Evolutionary conservation across 768 basidiomycete species (phyloP).

Genomic region (Tulasnella sp.): DNA sequence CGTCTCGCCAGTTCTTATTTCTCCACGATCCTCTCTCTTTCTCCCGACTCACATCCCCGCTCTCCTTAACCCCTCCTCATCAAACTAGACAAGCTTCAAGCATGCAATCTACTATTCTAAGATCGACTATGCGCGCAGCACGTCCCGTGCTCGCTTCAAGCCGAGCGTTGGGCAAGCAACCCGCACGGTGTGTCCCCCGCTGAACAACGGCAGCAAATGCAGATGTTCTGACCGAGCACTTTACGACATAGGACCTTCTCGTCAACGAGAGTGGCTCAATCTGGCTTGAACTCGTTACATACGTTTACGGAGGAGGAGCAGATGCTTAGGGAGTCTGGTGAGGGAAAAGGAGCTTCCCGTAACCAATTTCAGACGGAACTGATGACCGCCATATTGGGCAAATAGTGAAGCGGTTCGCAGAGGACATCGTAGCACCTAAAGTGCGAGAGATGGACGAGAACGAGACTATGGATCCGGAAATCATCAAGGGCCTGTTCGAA

Average conservation of each 20-base stretch:
- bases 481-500: conserved; percentile 90
- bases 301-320: conserved; percentile 92
- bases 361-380: background rate
- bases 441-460: conserved; percentile 98
- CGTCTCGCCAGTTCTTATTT: background rate
- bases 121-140: conserved; percentile 24
- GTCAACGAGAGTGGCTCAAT: conserved; percentile 19
- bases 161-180: conserved; percentile 13
- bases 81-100: background rate
- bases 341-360: conserved; percentile 38
- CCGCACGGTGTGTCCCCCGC: too few species aligned
- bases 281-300: conserved; percentile 58
- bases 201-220: background rate
- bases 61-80: background rate
- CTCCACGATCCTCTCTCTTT: background rate
- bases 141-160: conserved; percentile 9
- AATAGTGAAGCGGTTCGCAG: conserved; percentile 84
- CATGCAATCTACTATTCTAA: conserved; percentile 15
- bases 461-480: conserved; percentile 85
- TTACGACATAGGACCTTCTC: conserved; percentile 29
- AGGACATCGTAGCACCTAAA: conserved; percentile 86
- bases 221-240: background rate
- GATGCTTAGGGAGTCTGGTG: conserved; percentile 90
- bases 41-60: background rate
- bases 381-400: background rate